These are phyloP conservation scores for Diaporthe sp. DNA, from an alignment of 2,329 filamentous ascomycete species.

Conservation along the genomic window DNA sequence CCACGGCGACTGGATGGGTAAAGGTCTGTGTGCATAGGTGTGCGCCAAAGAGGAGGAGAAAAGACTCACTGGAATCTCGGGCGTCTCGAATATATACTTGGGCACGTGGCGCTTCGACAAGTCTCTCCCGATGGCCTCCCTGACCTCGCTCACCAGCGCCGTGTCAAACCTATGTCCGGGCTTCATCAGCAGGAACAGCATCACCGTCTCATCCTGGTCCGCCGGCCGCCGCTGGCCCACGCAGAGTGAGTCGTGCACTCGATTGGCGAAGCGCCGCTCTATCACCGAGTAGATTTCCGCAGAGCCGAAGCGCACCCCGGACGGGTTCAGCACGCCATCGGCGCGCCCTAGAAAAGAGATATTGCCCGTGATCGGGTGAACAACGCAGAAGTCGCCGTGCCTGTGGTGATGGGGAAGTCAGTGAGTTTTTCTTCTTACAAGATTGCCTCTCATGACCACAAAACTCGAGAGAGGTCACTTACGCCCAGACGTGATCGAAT, in stretches of 20 bases:
- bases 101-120: slow-evolving; percentile 83
- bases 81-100: slow-evolving; percentile 83
- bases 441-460: too few relatives aligned
- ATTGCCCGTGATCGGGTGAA: slow-evolving; percentile 77
- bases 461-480: slow-evolving; percentile 62
- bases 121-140: slow-evolving; percentile 74
- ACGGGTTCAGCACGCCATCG: slow-evolving; percentile 86
- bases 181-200: slow-evolving; percentile 69
- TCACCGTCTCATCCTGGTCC: slow-evolving; percentile 67
- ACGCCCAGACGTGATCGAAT: slow-evolving; percentile 81
- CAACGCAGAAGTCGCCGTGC: slow-evolving; percentile 76
- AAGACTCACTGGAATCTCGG: slow-evolving; percentile 80
- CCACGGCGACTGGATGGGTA: not conserved
- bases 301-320: slow-evolving; percentile 83
- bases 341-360: slow-evolving; percentile 78
- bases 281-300: slow-evolving; percentile 85
- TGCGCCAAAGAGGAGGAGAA: not conserved
- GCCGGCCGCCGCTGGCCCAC: slow-evolving; percentile 80
- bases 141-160: slow-evolving; percentile 70
- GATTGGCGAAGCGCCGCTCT: slow-evolving; percentile 73
- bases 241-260: slow-evolving; percentile 80
- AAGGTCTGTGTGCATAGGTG: not conserved
- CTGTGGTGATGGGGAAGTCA: not conserved
- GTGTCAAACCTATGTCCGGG: slow-evolving; percentile 69
- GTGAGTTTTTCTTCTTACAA: not conserved